Conservation (phyloP, 2,329 filamentous ascomycete genomes). For the Aplosporella prunicola region DNA sequence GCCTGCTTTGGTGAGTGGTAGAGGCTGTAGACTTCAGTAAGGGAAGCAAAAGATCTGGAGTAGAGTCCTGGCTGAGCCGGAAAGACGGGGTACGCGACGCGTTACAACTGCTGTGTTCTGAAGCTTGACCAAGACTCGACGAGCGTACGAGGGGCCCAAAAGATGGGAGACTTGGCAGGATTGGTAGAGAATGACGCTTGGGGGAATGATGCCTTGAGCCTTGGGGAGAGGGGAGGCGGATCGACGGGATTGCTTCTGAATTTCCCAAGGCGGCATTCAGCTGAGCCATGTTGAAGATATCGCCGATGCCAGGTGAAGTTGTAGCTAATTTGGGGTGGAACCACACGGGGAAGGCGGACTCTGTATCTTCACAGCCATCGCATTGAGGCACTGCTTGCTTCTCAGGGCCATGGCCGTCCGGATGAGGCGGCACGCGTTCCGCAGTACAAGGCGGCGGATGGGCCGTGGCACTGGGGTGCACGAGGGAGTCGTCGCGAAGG, state of each 20-base stretch:
- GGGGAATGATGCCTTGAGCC: conserved; percentile 1
- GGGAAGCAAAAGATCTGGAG: conserved; percentile 5
- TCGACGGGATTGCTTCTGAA: conserved; percentile 1
- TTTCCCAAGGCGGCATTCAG: background rate
- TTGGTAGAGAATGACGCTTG: conserved; percentile 4
- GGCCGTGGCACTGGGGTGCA: too few species aligned
- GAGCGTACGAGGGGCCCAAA: conserved; percentile 1
- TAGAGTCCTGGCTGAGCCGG: conserved; percentile 3
- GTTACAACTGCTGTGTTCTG: conserved; percentile 9
- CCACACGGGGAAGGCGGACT: too few species aligned
- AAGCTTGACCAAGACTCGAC: conserved; percentile 5
- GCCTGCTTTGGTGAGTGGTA: background rate
- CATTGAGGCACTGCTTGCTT: too few species aligned
- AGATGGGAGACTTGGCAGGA: conserved; percentile 1
- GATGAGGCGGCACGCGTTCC: too few species aligned
- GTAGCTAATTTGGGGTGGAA: too few species aligned
- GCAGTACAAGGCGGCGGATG: too few species aligned
- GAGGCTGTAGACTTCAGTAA: background rate
- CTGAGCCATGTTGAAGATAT: conserved; percentile 1
- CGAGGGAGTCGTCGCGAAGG: conserved; percentile 21
- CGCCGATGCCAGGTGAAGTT: conserved; percentile 2
- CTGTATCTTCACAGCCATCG: too few species aligned
- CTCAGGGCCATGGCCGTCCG: too few species aligned
- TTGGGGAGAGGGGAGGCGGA: conserved; percentile 4
- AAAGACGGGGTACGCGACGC: background rate